phyloP scores from a whole-genome alignment of 2,329 filamentous ascomycete species.

The Apiospora rasikravindrae region DNA sequence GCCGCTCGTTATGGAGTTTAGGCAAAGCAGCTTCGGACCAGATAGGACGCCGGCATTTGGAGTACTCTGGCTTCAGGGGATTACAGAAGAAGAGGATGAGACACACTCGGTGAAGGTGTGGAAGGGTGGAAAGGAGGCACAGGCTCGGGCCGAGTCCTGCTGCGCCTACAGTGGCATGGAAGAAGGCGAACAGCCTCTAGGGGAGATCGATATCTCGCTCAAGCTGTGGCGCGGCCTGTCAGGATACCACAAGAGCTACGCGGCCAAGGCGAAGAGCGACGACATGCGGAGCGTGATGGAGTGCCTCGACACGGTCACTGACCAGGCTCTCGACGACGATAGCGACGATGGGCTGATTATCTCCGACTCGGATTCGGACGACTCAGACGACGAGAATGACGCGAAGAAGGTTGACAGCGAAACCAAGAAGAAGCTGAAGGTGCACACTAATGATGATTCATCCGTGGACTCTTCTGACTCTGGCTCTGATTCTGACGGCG shows the following conservation, averaged over 20 bases:
- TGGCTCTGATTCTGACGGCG: conserved; percentile 39
- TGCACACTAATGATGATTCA: conserved; percentile 41
- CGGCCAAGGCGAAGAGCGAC: conserved; percentile 53
- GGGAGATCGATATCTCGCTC: conserved; percentile 61
- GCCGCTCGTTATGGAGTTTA: conserved; percentile 62
- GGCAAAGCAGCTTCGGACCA: conserved; percentile 55
- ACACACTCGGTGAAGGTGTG: conserved; percentile 66
- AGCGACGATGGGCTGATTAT: conserved; percentile 20
- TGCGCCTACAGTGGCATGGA: conserved; percentile 47
- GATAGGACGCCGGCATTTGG: conserved; percentile 66
- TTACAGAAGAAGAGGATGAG: conserved; percentile 69
- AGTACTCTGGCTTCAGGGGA: conserved; percentile 72
- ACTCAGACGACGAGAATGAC: conserved; percentile 18
- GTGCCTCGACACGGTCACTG: conserved; percentile 64
- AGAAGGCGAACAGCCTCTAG: conserved; percentile 60
- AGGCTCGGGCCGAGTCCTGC: conserved; percentile 43
- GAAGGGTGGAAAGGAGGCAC: conserved; percentile 64
- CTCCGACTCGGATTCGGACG: conserved; percentile 26
- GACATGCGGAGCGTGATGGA: conserved; percentile 67
- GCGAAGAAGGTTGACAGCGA: conserved; percentile 25
- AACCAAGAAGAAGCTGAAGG: conserved; percentile 36
- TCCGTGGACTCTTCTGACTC: conserved; percentile 37
- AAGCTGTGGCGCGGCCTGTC: conserved; percentile 67
- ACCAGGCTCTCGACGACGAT: conserved; percentile 52
- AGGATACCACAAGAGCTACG: conserved; percentile 61